phyloP scores from a whole-genome alignment of 441 rosid genomes.

The Arabidopsis lyrata region DNA sequence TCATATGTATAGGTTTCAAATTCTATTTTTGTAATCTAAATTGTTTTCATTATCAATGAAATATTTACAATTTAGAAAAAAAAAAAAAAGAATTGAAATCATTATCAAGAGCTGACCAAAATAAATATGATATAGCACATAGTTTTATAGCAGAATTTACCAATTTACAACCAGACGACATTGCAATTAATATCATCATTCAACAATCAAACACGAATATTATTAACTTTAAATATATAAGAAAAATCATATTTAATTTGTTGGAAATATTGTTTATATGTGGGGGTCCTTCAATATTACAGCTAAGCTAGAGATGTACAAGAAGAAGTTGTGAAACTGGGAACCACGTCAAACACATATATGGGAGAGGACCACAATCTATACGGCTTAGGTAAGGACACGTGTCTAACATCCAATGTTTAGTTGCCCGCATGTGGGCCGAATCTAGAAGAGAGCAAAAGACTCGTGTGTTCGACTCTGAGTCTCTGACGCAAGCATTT shows the following conservation, averaged over 20 bases:
- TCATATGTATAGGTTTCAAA: too few relatives aligned
- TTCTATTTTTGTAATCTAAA: too few relatives aligned
- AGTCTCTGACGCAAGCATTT: constrained; percentile 36
- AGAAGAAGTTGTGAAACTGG: constrained; percentile 25
- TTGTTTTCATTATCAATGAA: too few relatives aligned
- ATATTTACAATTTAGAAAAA: too few relatives aligned
- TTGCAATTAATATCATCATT: constrained; percentile 3
- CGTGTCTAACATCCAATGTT: constrained; percentile 34
- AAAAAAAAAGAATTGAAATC: not conserved
- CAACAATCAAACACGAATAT: not conserved
- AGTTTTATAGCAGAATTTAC: not conserved
- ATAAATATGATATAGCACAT: not conserved
- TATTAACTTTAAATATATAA: too few relatives aligned
- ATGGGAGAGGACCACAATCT: constrained; percentile 29
- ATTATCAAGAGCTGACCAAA: not conserved
- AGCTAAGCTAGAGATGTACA: constrained; percentile 40
- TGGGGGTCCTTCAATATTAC: constrained; percentile 28
- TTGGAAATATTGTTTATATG: not conserved
- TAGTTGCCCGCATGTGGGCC: constrained; percentile 40
- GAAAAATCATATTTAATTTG: not conserved
- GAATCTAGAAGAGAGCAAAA: constrained; percentile 39
- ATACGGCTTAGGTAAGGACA: constrained; percentile 22
- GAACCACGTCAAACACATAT: constrained; percentile 46
- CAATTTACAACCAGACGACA: not conserved
- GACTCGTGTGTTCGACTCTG: constrained; percentile 45